phyloP scores from a whole-genome alignment of 495 filamentous ascomycete genomes.

The Lophiostoma macrostomum region DNA sequence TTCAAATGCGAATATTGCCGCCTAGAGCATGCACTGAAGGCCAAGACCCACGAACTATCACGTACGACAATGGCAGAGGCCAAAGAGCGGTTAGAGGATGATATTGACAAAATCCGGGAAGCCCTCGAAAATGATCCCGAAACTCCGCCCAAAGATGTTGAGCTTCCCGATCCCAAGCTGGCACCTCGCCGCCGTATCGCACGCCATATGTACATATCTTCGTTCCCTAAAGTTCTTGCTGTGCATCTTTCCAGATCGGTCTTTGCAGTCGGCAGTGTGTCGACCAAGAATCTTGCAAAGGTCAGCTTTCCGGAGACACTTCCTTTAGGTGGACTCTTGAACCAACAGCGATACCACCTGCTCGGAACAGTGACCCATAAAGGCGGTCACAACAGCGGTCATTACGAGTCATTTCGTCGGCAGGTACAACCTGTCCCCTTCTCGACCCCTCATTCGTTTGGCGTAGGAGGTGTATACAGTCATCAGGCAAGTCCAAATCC shows the following conservation, averaged over 20 bases:
- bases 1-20: slow-evolving; percentile 93
- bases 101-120: slow-evolving; percentile 54
- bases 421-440: slow-evolving; percentile 68
- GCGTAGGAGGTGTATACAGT: slow-evolving; percentile 66
- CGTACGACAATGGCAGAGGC: slow-evolving; percentile 47
- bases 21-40: slow-evolving; percentile 69
- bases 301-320: slow-evolving; percentile 85
- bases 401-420: slow-evolving; percentile 96
- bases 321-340: slow-evolving; percentile 73
- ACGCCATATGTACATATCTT: slow-evolving; percentile 77
- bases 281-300: slow-evolving; percentile 90
- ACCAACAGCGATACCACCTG: slow-evolving; percentile 76
- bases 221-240: slow-evolving; percentile 82
- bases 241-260: slow-evolving; percentile 81
- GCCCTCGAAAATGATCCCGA: slow-evolving; percentile 79
- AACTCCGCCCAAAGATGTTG: slow-evolving; percentile 63
- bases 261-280: slow-evolving; percentile 49
- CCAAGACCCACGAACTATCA: slow-evolving; percentile 47
- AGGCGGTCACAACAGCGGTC: slow-evolving; percentile 90
- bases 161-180: slow-evolving; percentile 66
- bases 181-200: slow-evolving; percentile 82
- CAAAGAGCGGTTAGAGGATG: slow-evolving; percentile 52
- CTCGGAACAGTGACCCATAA: slow-evolving; percentile 90
- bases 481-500: slow-evolving; percentile 50
- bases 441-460: slow-evolving; percentile 76